Base-by-base conservation (phyloP, 495 filamentous ascomycete species). In the Eremomyces bilateralis region DNA sequence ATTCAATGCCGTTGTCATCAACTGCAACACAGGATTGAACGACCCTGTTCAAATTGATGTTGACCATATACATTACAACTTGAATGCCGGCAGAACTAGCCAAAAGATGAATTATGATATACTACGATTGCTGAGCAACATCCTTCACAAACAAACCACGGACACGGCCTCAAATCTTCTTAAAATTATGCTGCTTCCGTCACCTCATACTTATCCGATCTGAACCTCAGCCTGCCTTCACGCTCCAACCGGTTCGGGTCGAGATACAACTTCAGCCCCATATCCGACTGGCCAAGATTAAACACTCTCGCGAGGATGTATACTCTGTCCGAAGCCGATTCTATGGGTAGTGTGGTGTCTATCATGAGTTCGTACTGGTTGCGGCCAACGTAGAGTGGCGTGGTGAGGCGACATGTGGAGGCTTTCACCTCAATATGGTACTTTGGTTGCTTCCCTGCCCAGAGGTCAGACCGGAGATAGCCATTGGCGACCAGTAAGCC, bases 341-440 rank as follows among this genome's bases (percentile, higher is more conserved):
- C 25, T 11, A 16, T 10, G 10, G 10, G n/a, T 17, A 38, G 6
- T 21, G 3, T 12, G 27, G 33, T 38, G 15, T 5, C 5, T n/a
- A 31, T 19, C 28, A 38, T 38, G 12, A 21, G 11, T 2, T 25
- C 20, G 12, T 13, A 25, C 24, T 36, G 34, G 2, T 5, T 1
- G 5, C 16, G 34, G 19, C 34, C 29, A 18, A 10, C n/a, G 21
- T 13, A 36, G 22, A 36, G 29, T 24, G 34, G 34, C 17, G 16
- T 29, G 6, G 25, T 15, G 11, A 36, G 20, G 2, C 13, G 1
- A 19, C 36, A 25, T 3, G 16, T 18, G 2, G 36, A 31, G 16
- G 36, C 15, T 18, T 38, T 38, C 13, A 38, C 36, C 19, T 38
- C 36, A 18, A 38, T 38, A 17, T 38, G 33, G 17, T 38, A 38